These are phyloP conservation scores for Dacryopinax spathularia DNA, from an alignment of 768 basidiomycete genomes.

Conservation along the genomic window DNA sequence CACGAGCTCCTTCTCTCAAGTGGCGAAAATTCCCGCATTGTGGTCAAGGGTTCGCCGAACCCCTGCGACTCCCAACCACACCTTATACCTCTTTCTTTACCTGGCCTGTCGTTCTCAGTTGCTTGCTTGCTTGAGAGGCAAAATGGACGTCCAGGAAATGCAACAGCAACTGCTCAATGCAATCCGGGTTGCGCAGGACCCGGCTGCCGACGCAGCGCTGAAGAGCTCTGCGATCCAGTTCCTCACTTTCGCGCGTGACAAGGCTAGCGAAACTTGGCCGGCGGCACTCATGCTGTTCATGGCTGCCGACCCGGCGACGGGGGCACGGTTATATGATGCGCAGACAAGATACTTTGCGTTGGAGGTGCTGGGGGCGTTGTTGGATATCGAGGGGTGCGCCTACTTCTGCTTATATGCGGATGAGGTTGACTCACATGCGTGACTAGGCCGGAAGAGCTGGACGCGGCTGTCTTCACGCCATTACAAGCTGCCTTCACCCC, in stretches of 20 bases:
- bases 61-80: neutral
- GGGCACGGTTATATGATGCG: conserved; percentile 50
- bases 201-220: conserved; percentile 32
- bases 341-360: conserved; percentile 71
- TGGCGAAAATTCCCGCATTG: conserved; percentile 2
- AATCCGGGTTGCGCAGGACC: conserved; percentile 77
- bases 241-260: conserved; percentile 60
- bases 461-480: conserved; percentile 17
- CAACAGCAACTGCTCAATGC: conserved; percentile 33
- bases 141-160: conserved; percentile 1
- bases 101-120: neutral
- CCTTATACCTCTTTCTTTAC: neutral
- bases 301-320: conserved; percentile 38
- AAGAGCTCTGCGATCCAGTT: conserved; percentile 82
- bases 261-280: conserved; percentile 56
- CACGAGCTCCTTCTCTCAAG: neutral
- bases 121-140: neutral
- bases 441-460: conserved; percentile 20
- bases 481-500: conserved; percentile 62
- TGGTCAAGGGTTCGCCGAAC: neutral
- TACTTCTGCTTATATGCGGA: conserved; percentile 4
- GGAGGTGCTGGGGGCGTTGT: conserved; percentile 64
- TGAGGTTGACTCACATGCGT: conserved; percentile 14
- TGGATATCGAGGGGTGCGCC: conserved; percentile 58
- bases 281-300: conserved; percentile 64